Conservation (phyloP, 345 rosid species). For the Citrus maxima region DNA sequence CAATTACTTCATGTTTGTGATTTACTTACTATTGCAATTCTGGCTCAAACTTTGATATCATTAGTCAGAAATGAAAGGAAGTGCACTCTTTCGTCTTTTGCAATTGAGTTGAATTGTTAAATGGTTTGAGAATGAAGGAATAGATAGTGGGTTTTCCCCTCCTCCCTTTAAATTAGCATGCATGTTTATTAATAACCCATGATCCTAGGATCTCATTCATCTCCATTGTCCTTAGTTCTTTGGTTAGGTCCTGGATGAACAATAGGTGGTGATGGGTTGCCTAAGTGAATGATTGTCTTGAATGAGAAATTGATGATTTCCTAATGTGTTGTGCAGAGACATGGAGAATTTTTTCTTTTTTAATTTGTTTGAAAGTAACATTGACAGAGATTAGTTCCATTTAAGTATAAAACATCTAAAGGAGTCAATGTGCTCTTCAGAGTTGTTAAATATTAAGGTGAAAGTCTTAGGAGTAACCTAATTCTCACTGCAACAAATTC, state of each 20-base stretch:
- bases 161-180: background rate
- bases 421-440: background rate
- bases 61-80: constrained; percentile 4
- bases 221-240: background rate
- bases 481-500: constrained; percentile 10
- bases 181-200: background rate
- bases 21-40: constrained; percentile 17
- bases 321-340: too few relatives aligned
- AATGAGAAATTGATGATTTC: constrained; percentile 9
- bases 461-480: constrained; percentile 14
- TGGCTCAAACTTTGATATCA: constrained; percentile 15
- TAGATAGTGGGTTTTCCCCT: background rate
- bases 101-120: background rate
- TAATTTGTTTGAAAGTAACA: too few relatives aligned
- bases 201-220: background rate
- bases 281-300: constrained; percentile 1
- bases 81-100: constrained; percentile 5
- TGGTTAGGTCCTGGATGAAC: background rate
- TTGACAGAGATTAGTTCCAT: background rate
- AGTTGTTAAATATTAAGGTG: background rate
- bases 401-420: background rate
- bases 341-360: too few relatives aligned
- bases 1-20: constrained; percentile 17
- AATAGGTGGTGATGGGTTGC: constrained; percentile 1
- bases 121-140: constrained; percentile 11